These are phyloP conservation scores for Tetrapyrgos nigripes DNA, from an alignment of 1,284 basidiomycete genomes.

Conservation along the genomic window DNA sequence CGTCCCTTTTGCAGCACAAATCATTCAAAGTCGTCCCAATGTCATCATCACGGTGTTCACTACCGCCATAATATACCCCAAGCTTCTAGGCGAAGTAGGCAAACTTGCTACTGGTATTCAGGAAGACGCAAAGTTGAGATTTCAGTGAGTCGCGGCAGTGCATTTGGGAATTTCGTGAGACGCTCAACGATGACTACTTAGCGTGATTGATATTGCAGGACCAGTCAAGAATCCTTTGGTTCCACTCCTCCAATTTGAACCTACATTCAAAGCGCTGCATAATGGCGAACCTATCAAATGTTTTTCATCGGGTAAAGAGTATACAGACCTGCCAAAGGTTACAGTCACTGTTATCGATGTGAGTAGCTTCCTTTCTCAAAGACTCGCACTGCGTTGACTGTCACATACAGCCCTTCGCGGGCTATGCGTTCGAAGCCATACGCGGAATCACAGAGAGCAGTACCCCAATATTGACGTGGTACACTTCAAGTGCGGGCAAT, in stretches of 20 bases:
- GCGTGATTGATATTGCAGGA: constrained; percentile 6
- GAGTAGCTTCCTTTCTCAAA: background rate
- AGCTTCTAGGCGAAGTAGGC: constrained; percentile 1
- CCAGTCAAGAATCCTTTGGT: background rate
- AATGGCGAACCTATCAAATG: constrained; percentile 5
- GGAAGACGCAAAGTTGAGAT: background rate
- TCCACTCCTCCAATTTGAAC: constrained; percentile 3
- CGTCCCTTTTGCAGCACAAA: constrained; percentile 1
- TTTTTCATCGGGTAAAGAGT: constrained; percentile 1
- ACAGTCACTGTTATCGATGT: constrained; percentile 12
- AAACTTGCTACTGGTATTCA: constrained; percentile 3
- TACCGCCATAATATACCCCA: background rate
- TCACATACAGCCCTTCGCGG: constrained; percentile 2
- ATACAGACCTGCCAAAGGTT: background rate
- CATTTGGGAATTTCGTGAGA: background rate
- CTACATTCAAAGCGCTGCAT: background rate
- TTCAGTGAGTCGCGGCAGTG: constrained; percentile 1
- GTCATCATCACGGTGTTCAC: constrained; percentile 7
- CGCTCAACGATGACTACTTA: background rate
- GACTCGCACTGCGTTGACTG: background rate
- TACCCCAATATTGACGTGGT: background rate
- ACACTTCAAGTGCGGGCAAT: background rate
- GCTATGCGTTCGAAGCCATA: constrained; percentile 5
- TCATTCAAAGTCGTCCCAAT: constrained; percentile 6
- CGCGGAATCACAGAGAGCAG: background rate